A percentile compares a stretch with the other conserved stretches of the same genome.
Conservation (phyloP, 2,329 filamentous ascomycete genomes). For the Aspergillus sp. region DNA sequence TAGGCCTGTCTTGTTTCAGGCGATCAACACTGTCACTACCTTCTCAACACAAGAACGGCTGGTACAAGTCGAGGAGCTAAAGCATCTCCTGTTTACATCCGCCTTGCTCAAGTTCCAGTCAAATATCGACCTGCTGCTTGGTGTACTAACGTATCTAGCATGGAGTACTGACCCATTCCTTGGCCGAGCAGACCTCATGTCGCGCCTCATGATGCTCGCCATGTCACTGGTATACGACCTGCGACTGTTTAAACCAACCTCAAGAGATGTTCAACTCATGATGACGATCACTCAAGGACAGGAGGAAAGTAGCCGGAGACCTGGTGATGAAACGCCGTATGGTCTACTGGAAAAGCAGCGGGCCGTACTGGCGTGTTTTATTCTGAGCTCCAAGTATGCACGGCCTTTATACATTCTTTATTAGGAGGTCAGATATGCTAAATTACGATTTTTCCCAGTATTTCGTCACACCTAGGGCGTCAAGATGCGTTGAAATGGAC, state of each 20-base stretch:
- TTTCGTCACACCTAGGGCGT: slow-evolving; percentile 37
- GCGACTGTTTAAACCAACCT: slow-evolving; percentile 32
- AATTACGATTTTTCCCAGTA: slow-evolving; percentile 18
- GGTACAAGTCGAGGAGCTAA: slow-evolving; percentile 29
- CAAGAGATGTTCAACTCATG: slow-evolving; percentile 31
- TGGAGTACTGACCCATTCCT: slow-evolving; percentile 40
- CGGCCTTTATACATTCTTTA: background rate
- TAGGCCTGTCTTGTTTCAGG: slow-evolving; percentile 36
- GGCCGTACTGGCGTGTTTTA: slow-evolving; percentile 32
- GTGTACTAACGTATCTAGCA: slow-evolving; percentile 37
- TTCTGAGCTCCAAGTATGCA: slow-evolving; percentile 31
- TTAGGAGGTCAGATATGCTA: slow-evolving; percentile 3
- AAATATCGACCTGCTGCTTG: slow-evolving; percentile 38
- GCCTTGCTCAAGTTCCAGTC: slow-evolving; percentile 29
- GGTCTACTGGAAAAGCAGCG: slow-evolving; percentile 27
- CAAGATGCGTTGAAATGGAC: slow-evolving; percentile 39
- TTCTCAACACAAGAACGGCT: slow-evolving; percentile 30
- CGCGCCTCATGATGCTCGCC: slow-evolving; percentile 39
- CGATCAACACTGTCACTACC: slow-evolving; percentile 35
- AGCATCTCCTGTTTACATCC: slow-evolving; percentile 29
- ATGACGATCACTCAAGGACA: slow-evolving; percentile 29
- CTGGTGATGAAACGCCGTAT: slow-evolving; percentile 11
- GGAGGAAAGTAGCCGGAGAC: slow-evolving; percentile 12
- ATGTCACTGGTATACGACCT: slow-evolving; percentile 41
- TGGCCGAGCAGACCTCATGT: slow-evolving; percentile 29